Evolutionary conservation across 2,329 filamentous ascomycete species (phyloP).

Genomic region (Ceratocystis variospora): DNA sequence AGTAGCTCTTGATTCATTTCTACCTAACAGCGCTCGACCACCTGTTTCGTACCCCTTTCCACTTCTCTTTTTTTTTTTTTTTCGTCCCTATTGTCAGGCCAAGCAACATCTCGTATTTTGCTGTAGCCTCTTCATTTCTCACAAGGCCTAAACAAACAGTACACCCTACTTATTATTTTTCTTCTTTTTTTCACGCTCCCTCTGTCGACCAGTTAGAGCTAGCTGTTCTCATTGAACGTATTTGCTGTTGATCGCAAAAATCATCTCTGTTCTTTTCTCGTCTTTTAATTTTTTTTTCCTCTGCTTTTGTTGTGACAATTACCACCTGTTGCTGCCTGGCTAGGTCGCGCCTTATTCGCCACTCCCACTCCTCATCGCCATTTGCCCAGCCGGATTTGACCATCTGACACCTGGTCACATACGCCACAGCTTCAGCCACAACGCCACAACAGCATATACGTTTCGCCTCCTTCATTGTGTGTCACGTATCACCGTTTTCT

Average conservation of each 20-base stretch:
- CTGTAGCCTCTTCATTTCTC: slow-evolving; percentile 14
- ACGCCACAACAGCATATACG: slow-evolving; percentile 1
- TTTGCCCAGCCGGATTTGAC: slow-evolving; percentile 12
- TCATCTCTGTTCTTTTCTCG: slow-evolving; percentile 8
- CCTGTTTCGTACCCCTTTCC: slow-evolving; percentile 9
- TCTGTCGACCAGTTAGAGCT: slow-evolving; percentile 5
- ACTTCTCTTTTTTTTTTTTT: not conserved
- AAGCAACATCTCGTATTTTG: slow-evolving; percentile 11
- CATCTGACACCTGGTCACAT: slow-evolving; percentile 4
- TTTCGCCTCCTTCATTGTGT: not conserved
- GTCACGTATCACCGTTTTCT: not conserved
- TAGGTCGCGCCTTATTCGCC: slow-evolving; percentile 16
- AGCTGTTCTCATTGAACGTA: not conserved
- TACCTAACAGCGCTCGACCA: slow-evolving; percentile 6
- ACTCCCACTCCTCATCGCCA: slow-evolving; percentile 12
- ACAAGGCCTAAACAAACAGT: slow-evolving; percentile 10
- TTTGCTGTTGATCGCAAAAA: not conserved
- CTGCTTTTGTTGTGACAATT: slow-evolving; percentile 3
- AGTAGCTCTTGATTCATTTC: slow-evolving; percentile 18
- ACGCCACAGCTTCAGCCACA: not conserved
- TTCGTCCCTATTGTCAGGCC: not conserved
- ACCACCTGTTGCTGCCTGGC: slow-evolving; percentile 12
- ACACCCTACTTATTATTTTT: not conserved
- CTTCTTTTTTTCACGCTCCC: slow-evolving; percentile 5
- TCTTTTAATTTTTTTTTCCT: slow-evolving; percentile 1